Evolutionary conservation across 441 rosid genomes (phyloP).

Genomic region (Cnidoscolus chayamansa): DNA sequence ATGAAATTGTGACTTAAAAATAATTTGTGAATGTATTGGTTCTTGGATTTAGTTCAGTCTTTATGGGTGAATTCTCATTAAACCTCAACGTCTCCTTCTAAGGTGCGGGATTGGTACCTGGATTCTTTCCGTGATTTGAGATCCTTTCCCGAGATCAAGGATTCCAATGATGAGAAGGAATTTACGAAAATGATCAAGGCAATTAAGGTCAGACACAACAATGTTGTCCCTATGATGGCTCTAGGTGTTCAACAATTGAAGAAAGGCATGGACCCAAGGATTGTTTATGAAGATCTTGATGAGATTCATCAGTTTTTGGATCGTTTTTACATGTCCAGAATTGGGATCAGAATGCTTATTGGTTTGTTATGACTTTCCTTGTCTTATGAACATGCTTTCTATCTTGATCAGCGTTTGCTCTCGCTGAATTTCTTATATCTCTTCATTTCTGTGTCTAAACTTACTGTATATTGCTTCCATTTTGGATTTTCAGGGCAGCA

Average conservation of each 20-base stretch:
- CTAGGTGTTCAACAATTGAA: constrained; percentile 90
- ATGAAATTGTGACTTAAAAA: not conserved
- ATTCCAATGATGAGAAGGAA: constrained; percentile 56
- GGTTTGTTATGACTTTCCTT: constrained; percentile 41
- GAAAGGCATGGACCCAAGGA: constrained; percentile 57
- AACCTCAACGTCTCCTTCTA: constrained; percentile 17
- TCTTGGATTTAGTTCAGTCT: not conserved
- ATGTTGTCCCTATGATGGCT: constrained; percentile 97
- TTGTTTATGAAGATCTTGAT: constrained; percentile 55
- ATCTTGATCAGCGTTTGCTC: not conserved
- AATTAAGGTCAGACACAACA: constrained; percentile 91
- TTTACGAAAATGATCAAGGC: constrained; percentile 95
- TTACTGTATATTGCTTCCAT: constrained; percentile 6
- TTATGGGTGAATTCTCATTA: not conserved
- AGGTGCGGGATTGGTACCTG: constrained; percentile 99
- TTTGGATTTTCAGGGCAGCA: constrained; percentile 79
- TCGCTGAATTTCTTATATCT: constrained; percentile 1
- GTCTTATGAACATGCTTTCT: not conserved
- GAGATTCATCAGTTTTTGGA: constrained; percentile 94
- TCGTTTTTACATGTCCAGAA: constrained; percentile 94
- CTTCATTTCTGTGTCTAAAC: constrained; percentile 17
- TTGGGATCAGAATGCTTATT: constrained; percentile 95
- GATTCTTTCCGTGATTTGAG: constrained; percentile 92
- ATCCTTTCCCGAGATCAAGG: constrained; percentile 75
- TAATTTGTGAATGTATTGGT: not conserved